These are phyloP conservation scores for Salix brachista DNA, from an alignment of 345 rosid species.

Conservation along the genomic window DNA sequence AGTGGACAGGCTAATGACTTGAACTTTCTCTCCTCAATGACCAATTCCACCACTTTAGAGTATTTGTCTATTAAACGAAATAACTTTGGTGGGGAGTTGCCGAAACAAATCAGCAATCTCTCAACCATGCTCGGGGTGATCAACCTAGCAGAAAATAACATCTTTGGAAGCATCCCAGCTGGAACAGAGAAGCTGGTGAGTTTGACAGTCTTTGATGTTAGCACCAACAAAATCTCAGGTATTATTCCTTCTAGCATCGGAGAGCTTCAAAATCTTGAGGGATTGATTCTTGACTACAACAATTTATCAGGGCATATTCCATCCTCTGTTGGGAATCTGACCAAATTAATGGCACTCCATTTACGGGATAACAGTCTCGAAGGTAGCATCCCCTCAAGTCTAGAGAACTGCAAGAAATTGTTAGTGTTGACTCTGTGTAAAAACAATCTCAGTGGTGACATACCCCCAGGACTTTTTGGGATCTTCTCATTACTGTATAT, in stretches of 20 bases:
- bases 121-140: background rate
- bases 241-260: slow-evolving; percentile 14
- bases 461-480: background rate
- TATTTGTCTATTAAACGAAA: background rate
- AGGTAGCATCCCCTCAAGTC: slow-evolving; percentile 31
- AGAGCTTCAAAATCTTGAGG: slow-evolving; percentile 11
- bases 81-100: background rate
- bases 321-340: slow-evolving; percentile 24
- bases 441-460: background rate
- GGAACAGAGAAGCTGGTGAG: slow-evolving; percentile 18
- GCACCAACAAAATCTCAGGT: slow-evolving; percentile 2
- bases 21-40: slow-evolving; percentile 5
- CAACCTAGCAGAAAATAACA: background rate
- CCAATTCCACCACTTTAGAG: background rate
- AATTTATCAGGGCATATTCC: slow-evolving; percentile 21
- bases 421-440: background rate
- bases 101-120: slow-evolving; percentile 16
- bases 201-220: background rate
- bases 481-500: background rate
- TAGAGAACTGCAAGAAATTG: slow-evolving; percentile 19
- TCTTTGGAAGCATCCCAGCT: slow-evolving; percentile 18
- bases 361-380: slow-evolving; percentile 17
- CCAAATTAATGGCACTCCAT: slow-evolving; percentile 1
- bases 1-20: background rate
- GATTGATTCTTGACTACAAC: background rate